Base-by-base conservation (phyloP, 169 alveolate genomes). In the Babesia microti region DNA sequence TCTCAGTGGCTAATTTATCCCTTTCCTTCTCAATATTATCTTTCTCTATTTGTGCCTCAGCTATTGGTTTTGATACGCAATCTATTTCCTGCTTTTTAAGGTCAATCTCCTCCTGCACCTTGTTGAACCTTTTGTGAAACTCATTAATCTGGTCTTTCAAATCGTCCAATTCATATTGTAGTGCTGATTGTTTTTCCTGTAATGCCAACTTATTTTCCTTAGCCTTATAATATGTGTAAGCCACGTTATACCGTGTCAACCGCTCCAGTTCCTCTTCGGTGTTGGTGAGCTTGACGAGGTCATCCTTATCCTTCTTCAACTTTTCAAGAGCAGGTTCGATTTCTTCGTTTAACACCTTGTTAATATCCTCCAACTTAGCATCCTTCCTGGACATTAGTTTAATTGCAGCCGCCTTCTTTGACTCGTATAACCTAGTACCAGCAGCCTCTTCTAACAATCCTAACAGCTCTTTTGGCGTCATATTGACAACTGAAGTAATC, bases 361-460 rank as follows among this genome's bases (percentile, higher is more conserved):
- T 69, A n/a, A 93, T 89, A 52, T 88, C 94, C 24, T 79, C 79
- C 35, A 91, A 54, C 66, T 89, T 92, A 44, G 65, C 84, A 43
- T 91, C 92, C 61, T 93, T 92, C 55, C 92, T 87, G 41, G 75
- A 71, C 32, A 93, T 89, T 21, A 87, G 67, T 47, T 73, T 85
- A 63, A 81, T 63, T 4, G 97, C 85, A 49, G 89, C 91, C 34
- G 91, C 91, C 51, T 91, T 84, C 83, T 92, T 92, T 49, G 76
- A 80, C 60, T 95, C 97, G 68, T 89, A 97, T 44, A 93, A 71
- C 51, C 94, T 81, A 18, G 98, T 93, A 17, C 99, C 97, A 2
- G 98, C 95, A 1, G 99, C 97, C 72, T 97, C 99, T 73, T 94
- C 99, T 19, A 97, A 79, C 65, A 93, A 66, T 15, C 96, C 89